A percentile compares a stretch with the other conserved stretches of the same genome.
phyloP scores from a whole-genome alignment of 2,329 filamentous ascomycete species.

The Byssothecium circinans region DNA sequence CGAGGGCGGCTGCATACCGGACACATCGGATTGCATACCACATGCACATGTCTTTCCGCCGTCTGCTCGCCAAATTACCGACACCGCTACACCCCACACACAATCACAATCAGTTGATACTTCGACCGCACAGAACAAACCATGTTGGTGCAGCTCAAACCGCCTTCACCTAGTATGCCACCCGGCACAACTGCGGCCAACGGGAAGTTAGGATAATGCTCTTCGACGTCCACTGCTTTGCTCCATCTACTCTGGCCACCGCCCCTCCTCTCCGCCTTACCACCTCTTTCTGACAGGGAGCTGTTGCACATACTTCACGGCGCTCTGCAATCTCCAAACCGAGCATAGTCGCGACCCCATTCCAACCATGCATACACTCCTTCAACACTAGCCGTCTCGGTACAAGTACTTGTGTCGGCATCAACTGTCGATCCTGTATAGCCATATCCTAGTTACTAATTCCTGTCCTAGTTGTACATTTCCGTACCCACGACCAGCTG shows the following conservation, averaged over 20 bases:
- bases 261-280: neutral
- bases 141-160: too few species aligned
- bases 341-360: slow-evolving; percentile 12
- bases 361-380: slow-evolving; percentile 7
- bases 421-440: too few species aligned
- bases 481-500: slow-evolving; percentile 19
- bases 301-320: neutral
- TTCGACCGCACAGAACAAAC: too few species aligned
- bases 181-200: too few species aligned
- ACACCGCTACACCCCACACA: too few species aligned
- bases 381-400: neutral
- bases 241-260: neutral
- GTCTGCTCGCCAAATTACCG: slow-evolving; percentile 4
- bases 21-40: slow-evolving; percentile 3
- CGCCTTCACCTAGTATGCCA: neutral
- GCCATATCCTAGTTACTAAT: slow-evolving; percentile 9
- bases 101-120: too few species aligned
- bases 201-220: too few species aligned
- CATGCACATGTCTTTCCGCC: slow-evolving; percentile 8
- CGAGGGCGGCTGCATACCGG: slow-evolving; percentile 19
- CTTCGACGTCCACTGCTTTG: neutral
- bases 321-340: slow-evolving; percentile 6
- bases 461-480: slow-evolving; percentile 5
- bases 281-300: neutral
- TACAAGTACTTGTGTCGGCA: too few species aligned